A percentile compares a stretch with the other conserved stretches of the same genome.
phyloP scores from a whole-genome alignment of 2,329 filamentous ascomycete species.

The Anthostomella pinea region DNA sequence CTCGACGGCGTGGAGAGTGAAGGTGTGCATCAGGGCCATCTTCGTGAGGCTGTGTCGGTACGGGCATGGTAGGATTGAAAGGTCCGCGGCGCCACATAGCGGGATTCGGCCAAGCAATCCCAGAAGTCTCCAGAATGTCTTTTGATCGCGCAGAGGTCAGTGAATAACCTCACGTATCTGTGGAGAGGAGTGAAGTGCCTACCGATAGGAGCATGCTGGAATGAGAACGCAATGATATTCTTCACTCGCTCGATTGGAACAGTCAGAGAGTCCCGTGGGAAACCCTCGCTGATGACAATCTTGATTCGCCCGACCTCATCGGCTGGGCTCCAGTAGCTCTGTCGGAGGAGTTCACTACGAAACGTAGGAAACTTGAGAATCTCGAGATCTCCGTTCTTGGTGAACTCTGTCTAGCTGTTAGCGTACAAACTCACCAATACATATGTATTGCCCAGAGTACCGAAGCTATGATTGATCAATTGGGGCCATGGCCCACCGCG shows the following conservation, averaged over 20 bases:
- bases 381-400: conserved; percentile 56
- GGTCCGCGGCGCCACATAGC: conserved; percentile 61
- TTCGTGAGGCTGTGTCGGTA: conserved; percentile 41
- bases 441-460: conserved; percentile 27
- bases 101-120: conserved; percentile 77
- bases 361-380: conserved; percentile 71
- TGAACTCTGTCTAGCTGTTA: conserved; percentile 40
- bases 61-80: conserved; percentile 39
- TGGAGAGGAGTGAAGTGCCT: conserved; percentile 25
- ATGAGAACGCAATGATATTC: conserved; percentile 75
- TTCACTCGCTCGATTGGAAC: conserved; percentile 64
- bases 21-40: conserved; percentile 55
- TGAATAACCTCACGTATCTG: conserved; percentile 1
- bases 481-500: conserved; percentile 50
- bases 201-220: conserved; percentile 81
- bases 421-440: conserved; percentile 17
- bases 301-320: conserved; percentile 75
- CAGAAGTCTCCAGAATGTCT: conserved; percentile 71
- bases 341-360: conserved; percentile 64
- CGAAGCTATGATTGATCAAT: conserved; percentile 44
- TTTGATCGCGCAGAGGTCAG: conserved; percentile 16
- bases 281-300: conserved; percentile 71
- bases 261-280: conserved; percentile 51
- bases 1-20: conserved; percentile 55
- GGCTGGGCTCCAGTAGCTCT: conserved; percentile 68